phyloP scores from a whole-genome alignment of 2,329 filamentous ascomycete genomes.

The Calonectria honghensis region DNA sequence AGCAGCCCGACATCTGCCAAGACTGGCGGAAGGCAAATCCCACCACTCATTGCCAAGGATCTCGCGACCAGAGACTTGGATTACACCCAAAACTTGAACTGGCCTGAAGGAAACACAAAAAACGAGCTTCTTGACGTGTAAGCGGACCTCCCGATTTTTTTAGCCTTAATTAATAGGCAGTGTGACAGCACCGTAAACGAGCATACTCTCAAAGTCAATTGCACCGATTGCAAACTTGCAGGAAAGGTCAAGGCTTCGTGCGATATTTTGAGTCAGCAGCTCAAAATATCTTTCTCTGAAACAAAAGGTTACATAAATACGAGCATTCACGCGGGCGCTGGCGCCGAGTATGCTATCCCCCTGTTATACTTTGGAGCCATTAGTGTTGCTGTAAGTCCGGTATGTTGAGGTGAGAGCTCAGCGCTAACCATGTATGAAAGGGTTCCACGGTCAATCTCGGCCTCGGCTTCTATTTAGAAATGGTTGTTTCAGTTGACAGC shows the following conservation, averaged over 20 bases:
- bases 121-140: neutral
- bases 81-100: slow-evolving; percentile 2
- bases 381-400: slow-evolving; percentile 4
- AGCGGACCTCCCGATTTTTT: neutral
- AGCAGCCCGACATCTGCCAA: neutral
- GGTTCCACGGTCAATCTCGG: slow-evolving; percentile 11
- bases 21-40: neutral
- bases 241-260: neutral
- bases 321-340: neutral
- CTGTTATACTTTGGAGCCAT: slow-evolving; percentile 25
- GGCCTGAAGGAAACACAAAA: neutral
- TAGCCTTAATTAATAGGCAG: neutral
- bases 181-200: neutral
- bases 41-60: neutral
- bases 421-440: neutral
- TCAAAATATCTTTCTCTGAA: slow-evolving; percentile 23
- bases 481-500: slow-evolving; percentile 9
- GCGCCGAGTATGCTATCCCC: neutral
- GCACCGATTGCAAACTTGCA: slow-evolving; percentile 16
- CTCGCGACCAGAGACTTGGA: neutral
- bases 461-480: slow-evolving; percentile 28
- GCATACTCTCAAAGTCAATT: slow-evolving; percentile 17
- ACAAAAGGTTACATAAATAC: slow-evolving; percentile 15
- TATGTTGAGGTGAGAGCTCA: too few species aligned
- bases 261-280: slow-evolving; percentile 14